Base-by-base conservation (phyloP, 208 protist species). In the Trypanosoma mega region DNA sequence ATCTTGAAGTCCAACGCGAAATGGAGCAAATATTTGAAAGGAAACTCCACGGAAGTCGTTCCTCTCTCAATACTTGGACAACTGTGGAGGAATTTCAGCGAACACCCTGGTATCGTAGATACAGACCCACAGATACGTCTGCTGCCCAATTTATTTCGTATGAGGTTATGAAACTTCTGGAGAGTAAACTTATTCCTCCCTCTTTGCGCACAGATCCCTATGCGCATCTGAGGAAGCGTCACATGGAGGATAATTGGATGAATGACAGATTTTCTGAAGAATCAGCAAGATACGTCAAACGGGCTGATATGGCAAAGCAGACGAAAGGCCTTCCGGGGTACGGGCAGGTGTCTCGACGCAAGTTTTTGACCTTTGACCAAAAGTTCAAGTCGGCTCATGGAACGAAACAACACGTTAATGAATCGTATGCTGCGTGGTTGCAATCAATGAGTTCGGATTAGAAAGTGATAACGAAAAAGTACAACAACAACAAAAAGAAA, bases 191-290 rank as follows among this genome's bases (percentile, higher is more conserved):
- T 20, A 92, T 95, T 45, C 85, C 89, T 9, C 89, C 89, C 0
- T 93, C 85, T 2, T 67, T 93, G 23, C 72, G 89, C 34, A 43
- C 39, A 4, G 89, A 95, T 66, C 85, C 89, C 5, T 95, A 95
- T 60, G 73, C 89, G 11, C 89, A 95, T 62, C 66, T 95, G 39
- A 76, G 89, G 49, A 95, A 92, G 69, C 82, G 85, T 11, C 89
- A 95, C 60, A 90, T 93, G 80, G 85, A 95, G 57, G 85, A 93
- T 65, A 93, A 87, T 66, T 95, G 85, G 83, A 90, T 95, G 82
- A 90, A 95, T 60, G 85, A 95, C 56, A 78, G 76, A 58, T 95
- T 90, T 56, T 91, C 82, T 0, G 89, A 95, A 59, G 79, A 92
- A 52, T 67, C 77, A 3, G 83, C 83, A 39, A 78, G 72, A 68